Conservation (phyloP, 805 yeast genomes). For the Lipomyces kockii region DNA sequence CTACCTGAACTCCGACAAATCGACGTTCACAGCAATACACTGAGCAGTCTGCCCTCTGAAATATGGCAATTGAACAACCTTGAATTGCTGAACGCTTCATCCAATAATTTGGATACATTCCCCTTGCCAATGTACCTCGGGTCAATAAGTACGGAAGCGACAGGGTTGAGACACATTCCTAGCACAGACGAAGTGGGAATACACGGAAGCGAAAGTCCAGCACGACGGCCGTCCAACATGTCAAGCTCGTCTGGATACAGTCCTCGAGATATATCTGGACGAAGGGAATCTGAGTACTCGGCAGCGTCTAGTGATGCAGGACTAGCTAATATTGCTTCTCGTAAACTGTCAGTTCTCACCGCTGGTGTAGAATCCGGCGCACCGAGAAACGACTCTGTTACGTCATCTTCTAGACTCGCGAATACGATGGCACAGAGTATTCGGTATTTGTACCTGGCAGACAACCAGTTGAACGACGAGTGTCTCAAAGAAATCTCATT, state of each 20-base stretch:
- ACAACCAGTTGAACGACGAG: constrained; percentile 80
- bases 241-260: constrained; percentile 25
- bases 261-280: constrained; percentile 16
- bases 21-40: constrained; percentile 84
- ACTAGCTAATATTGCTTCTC: neutral
- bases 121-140: constrained; percentile 47
- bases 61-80: constrained; percentile 67
- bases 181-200: constrained; percentile 19
- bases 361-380: constrained; percentile 8
- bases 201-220: neutral
- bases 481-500: constrained; percentile 69
- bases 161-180: constrained; percentile 19
- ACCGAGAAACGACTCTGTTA: constrained; percentile 30
- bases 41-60: constrained; percentile 68
- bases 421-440: constrained; percentile 55
- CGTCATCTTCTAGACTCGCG: constrained; percentile 25
- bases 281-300: constrained; percentile 8
- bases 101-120: constrained; percentile 66
- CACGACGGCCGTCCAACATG: constrained; percentile 21
- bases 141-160: constrained; percentile 14
- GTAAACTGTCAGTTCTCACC: constrained; percentile 10
- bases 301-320: constrained; percentile 8
- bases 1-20: constrained; percentile 64
- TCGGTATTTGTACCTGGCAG: constrained; percentile 68
- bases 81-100: constrained; percentile 67